Evolutionary conservation across 2,329 filamentous ascomycete genomes (phyloP), one percentile per base, ranked within the genome.

Genomic region (Calonectria pauciramosa): DNA sequence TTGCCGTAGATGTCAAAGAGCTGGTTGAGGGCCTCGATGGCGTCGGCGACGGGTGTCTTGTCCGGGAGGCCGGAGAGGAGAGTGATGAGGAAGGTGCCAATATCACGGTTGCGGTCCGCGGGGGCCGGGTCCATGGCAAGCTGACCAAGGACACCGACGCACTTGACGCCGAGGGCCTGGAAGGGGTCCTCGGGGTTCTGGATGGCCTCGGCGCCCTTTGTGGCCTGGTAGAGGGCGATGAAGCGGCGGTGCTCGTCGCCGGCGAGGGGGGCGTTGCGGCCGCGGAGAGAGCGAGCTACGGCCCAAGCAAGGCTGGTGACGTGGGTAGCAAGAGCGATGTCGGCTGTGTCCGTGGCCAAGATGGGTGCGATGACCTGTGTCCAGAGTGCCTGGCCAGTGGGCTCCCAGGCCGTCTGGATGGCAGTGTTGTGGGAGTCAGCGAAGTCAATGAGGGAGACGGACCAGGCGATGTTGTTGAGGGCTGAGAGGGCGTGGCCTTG

Each of bases 401-500:
- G 88, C 2, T 83, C 82, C 92, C 93, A 94, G 6, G 87, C 87
- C 63, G 83, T 84, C 68, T 87, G 86, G 70, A 94, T 86, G 71
- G 86, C 85, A 5, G 86, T 84, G 80, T 91, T 91, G 67, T 88
- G 86, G n/a, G 85, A 84, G 38, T 90, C 87, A 30, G 88, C 86
- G 79, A 92, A 92, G 82, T 93, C 91, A 77, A 92, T 85, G 78
- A 89, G 89, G 11, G 91, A 92, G 51, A 93, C 86, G 14, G 92
- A 92, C 92, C 93, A 94, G 68, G 92, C 87, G 68, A 94, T 90
- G 83, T 94, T 94, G 86, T 91, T 93, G 73, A 94, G 87, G 20
- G 91, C 89, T 2, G 90, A 89, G 30, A 94, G 84, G 23, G 92
- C 90, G 77, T 89, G 88, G 26, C 83, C 83, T 75, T 90, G 90